Percentiles rank a stretch among this genome's conserved stretches.
phyloP scores from a whole-genome alignment of 2,329 filamentous ascomycete genomes.

The Geosmithia morbida region DNA sequence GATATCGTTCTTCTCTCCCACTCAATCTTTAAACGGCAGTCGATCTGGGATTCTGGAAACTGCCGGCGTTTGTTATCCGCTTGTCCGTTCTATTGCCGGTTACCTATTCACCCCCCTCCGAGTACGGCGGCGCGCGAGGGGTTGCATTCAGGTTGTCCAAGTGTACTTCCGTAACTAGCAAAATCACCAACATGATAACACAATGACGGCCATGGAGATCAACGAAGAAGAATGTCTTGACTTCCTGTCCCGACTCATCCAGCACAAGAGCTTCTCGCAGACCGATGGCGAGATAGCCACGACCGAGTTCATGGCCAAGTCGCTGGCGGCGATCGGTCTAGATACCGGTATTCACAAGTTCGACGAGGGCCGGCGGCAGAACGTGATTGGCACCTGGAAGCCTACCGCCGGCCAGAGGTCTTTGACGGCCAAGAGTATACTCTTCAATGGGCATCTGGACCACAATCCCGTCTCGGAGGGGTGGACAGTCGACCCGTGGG shows the following conservation, averaged over 20 bases:
- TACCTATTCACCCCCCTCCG: too few species aligned
- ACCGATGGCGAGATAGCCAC: conserved; percentile 11
- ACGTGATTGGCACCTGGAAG: conserved; percentile 9
- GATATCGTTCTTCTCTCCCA: too few species aligned
- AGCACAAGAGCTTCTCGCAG: conserved; percentile 13
- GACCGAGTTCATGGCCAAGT: conserved; percentile 8
- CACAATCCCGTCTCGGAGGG: conserved; percentile 13
- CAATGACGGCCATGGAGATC: conserved; percentile 5
- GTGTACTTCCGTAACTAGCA: too few species aligned
- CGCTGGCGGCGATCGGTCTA: conserved; percentile 9
- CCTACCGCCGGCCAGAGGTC: conserved; percentile 1
- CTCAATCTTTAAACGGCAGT: too few species aligned
- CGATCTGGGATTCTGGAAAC: too few species aligned
- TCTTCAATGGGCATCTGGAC: conserved; percentile 14
- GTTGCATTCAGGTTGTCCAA: too few species aligned
- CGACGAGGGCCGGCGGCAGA: conserved; percentile 9
- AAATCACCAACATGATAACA: not conserved
- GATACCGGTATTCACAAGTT: conserved; percentile 8
- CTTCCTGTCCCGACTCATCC: conserved; percentile 9
- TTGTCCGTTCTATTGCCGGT: too few species aligned
- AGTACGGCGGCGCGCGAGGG: too few species aligned
- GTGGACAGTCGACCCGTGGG: conserved; percentile 14
- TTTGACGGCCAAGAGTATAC: conserved; percentile 4
- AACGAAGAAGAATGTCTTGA: conserved; percentile 8
- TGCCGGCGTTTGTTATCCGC: too few species aligned